Base-by-base conservation (phyloP, 1,284 basidiomycete genomes). In the Irpex sp. region DNA sequence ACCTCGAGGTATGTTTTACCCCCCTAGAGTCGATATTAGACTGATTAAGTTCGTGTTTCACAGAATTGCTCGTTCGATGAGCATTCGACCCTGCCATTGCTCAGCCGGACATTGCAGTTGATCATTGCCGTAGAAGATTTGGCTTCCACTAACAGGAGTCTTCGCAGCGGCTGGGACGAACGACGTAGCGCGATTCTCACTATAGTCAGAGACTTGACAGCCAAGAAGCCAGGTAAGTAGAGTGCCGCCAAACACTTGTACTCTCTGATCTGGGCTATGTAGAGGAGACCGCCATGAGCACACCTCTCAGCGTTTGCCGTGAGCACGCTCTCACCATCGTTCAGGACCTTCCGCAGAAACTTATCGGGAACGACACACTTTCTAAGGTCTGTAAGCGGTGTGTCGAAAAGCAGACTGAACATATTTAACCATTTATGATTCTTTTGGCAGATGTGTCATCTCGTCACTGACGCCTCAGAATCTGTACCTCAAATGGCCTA, bases 401-500 rank as follows among this genome's bases (percentile, higher is more conserved):
- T 59, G 36, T 58, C 52, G n/a, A 31, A 51, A 9, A 6, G 36
- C 52, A 17, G 11, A 13, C 13, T 59, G 40, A 21, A 13, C 47
- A 2, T 21, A 11, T 60, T 64, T 15, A 49, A 9, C 15, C 47
- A 13, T 31, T 54, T 48, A 44, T 58, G 38, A 11, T 26, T 13
- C 31, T 34, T 7, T 0, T 15, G 4, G 6, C 60, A 94, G 90
- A 90, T 94, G 83, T 86, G 86, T 59, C 89, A 92, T 70, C 78
- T 94, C 13, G 76, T 94, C 15, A 78, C 77, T n/a, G 89, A 93
- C 68, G 75, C 84, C 1, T 91, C 88, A 0, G 70, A 79, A 4
- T 81, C 83, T 26, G 87, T 93, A 0, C 90, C 92, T 67, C 85
- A 85, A 69, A 87, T 88, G 78, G 84, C 87, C 0, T 93, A 93